Base-by-base conservation (phyloP, 768 basidiomycete genomes). In the Melanogaster broomeanus region DNA sequence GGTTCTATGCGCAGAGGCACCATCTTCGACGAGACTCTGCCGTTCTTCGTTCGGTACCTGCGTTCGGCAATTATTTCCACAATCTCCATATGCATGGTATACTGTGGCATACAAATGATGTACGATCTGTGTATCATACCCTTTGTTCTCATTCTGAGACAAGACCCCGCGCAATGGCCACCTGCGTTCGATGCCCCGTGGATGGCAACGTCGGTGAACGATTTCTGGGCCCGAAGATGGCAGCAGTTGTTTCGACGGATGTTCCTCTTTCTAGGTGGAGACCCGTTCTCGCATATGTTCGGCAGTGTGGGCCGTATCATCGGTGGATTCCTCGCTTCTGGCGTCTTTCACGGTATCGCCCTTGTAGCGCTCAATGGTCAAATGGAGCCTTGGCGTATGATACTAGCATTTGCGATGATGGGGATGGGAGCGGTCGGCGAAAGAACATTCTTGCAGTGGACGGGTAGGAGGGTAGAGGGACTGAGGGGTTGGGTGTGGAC, bases 311-410 rank as follows among this genome's bases (percentile, higher is more conserved):
- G 79, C 2, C 70, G 68, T 6, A 68, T 85, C 6, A 45, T 86
- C 2, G 83, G 83, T 9, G 75, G 75, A 6, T 88, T 86, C 62
- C 50, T 79, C 10, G 61, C 77, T 6, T 87, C 85, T 1, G 84
- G 73, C 6, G 41, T 82, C 3, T 60, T 85, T 11, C 87, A 88
- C 53, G 71, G 80, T 52, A 41, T 77, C 10, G 79, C 77, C 11
- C 45, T 80, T 35, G 81, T 79, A 77, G 77, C 77, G 3, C 74
- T 84, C 74, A 78, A 78, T 2, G 65, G 69, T 11, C 78, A 78
- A n/a, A 68, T 73, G 1, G 81, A 83, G 28, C 72, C 77, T 18
- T 43, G 41, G 50, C 48, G 57, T 15, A 69, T 80, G 27, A 64
- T 68, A 0, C 76, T 76, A 2, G 81, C 78, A 57, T 87, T 85